phyloP scores from a whole-genome alignment of 1,139 yeast genomes.

The Sugiyamaella neomexicana region DNA sequence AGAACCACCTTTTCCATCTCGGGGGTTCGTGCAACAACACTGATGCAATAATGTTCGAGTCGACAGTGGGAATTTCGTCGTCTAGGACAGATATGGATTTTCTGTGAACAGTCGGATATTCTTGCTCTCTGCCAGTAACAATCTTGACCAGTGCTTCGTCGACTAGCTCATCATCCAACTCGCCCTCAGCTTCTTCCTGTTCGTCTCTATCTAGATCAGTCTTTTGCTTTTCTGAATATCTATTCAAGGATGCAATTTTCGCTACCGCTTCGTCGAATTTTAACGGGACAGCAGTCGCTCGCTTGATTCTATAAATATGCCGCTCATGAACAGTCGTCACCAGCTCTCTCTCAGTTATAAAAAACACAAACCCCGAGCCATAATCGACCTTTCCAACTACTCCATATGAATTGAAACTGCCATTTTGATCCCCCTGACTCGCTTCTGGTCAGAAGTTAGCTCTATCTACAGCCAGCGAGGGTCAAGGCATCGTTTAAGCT shows the following conservation, averaged over 20 bases:
- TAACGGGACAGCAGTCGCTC: slow-evolving; percentile 26
- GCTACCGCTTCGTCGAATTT: slow-evolving; percentile 14
- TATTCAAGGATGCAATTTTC: background rate
- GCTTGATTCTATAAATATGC: slow-evolving; percentile 23
- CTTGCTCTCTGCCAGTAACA: background rate
- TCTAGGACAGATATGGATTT: slow-evolving; percentile 8
- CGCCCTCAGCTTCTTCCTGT: background rate
- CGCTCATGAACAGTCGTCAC: slow-evolving; percentile 22
- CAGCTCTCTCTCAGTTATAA: slow-evolving; percentile 25
- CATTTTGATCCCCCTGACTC: background rate
- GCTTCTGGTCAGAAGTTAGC: background rate
- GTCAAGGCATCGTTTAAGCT: background rate
- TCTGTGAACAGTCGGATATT: background rate
- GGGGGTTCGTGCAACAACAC: slow-evolving; percentile 17
- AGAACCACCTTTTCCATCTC: slow-evolving; percentile 21
- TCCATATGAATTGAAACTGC: slow-evolving; percentile 20
- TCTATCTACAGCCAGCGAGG: background rate
- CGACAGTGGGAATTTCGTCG: slow-evolving; percentile 16
- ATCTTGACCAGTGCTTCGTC: slow-evolving; percentile 11
- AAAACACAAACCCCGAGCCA: slow-evolving; percentile 28
- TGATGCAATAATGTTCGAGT: background rate
- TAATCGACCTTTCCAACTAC: slow-evolving; percentile 28
- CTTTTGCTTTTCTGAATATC: background rate
- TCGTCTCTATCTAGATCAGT: background rate
- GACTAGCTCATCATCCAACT: slow-evolving; percentile 1